Conservation (phyloP, 2,329 filamentous ascomycete species). For the Stagonosporopsis rhizophila region DNA sequence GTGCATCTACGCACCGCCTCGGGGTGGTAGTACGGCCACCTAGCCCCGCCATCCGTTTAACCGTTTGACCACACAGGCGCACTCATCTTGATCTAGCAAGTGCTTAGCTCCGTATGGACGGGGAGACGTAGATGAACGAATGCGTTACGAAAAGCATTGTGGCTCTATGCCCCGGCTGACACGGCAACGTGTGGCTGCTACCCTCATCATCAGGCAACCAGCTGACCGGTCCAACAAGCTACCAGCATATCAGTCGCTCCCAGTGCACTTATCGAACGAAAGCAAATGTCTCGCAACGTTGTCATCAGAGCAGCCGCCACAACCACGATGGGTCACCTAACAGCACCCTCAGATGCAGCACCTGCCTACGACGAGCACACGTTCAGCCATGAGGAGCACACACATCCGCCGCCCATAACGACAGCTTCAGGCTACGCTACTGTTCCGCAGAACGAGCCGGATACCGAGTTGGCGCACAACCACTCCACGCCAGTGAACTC, state of each 20-base stretch:
- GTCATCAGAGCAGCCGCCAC: not conserved
- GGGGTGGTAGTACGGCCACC: not conserved
- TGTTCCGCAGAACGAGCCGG: constrained; percentile 5
- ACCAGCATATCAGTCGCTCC: not conserved
- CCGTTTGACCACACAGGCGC: not conserved
- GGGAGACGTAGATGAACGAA: not conserved
- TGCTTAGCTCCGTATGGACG: not conserved
- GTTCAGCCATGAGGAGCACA: constrained; percentile 2
- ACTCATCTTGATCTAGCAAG: not conserved
- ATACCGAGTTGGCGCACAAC: constrained; percentile 9
- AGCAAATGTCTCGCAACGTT: constrained; percentile 5
- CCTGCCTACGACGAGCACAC: constrained; percentile 14
- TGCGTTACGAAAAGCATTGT: not conserved
- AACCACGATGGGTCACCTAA: constrained; percentile 8
- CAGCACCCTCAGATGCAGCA: not conserved
- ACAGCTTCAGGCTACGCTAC: constrained; percentile 2
- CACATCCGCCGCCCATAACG: not conserved
- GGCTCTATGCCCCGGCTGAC: constrained; percentile 15
- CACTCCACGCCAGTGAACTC: not conserved
- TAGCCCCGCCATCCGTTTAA: not conserved
- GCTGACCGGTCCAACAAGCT: constrained; percentile 1
- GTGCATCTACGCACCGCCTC: no score
- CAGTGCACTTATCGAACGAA: not conserved
- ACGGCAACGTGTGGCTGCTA: not conserved
- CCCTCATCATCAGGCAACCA: constrained; percentile 6